Base-by-base conservation (phyloP, 2,329 filamentous ascomycete genomes). In the Bimuria novae-zelandiae region DNA sequence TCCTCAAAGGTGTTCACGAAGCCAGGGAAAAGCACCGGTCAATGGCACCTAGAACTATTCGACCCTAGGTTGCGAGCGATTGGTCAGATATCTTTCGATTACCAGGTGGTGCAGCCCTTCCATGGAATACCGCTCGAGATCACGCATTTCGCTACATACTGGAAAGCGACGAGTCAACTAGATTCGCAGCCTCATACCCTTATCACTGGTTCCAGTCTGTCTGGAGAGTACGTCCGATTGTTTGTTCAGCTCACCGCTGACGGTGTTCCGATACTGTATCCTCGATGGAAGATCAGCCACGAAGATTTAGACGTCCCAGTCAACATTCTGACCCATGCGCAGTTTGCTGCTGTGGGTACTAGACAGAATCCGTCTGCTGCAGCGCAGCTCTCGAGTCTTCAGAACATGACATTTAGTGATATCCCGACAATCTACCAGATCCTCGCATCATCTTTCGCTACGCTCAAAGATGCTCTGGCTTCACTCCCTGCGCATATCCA, bases 61-160 rank as follows among this genome's bases (percentile, higher is more conserved):
- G 94, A 99, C 69, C 92, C 93, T 4, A 85, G 94, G 19, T 81
- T 97, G 43, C 86, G 93, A 40, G 89, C 92, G 7, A 97, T 99
- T 66, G 94, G 94, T 5, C 90, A 96, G 67, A 90, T 97, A 61
- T 91, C 86, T 59, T 99, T 99, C 79, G 89, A 90, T 60, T 96
- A 91, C 50, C 92, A 97, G 70, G 91, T 97, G 22, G 95, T 99
- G 72, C 97, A 96, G 68, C 94, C 94, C 0, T 99, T 97, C 77
- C 86, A 87, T 57, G 93, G 94, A 7, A 89, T 92, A 55, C 92
- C 94, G 3, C 80, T 99, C 19, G 94, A 99, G 73, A 97, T 99
- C 55, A 96, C 94, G 1, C 92, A 97, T 68, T 99, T 97, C 65
- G 94, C 96, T 58, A 97, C 94, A 0, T 99, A 99, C 75, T 99